Evolutionary conservation across 805 yeast genomes (phyloP), one percentile per base, ranked within the genome.

Genomic region (Spathaspora passalidarum): DNA sequence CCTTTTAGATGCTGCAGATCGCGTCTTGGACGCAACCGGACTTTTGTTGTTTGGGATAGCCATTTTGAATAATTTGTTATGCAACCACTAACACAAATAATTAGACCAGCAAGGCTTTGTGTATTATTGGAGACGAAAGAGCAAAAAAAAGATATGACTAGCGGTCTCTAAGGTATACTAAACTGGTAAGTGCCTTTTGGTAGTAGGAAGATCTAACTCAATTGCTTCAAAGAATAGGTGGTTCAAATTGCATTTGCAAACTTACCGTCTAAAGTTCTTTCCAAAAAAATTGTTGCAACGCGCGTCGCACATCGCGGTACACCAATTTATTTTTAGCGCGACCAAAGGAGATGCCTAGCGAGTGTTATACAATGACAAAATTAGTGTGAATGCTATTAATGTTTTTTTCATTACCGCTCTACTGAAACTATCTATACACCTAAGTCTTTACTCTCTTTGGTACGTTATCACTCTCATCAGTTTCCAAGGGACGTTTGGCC

Each of bases 381-480:
- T 7, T 22, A 22, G 9, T 7, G 25, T 7, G 9, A 22, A 22
- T 7, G 25, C 6, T 22, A 9, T 22, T 22, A 22, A 22, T 22
- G 9, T 22, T n/a, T n/a, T n/a, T n/a, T n/a, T n/a, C n/a, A n/a
- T n/a, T n/a, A n/a, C n/a, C n/a, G n/a, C n/a, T n/a, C n/a, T n/a
- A n/a, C n/a, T n/a, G n/a, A n/a, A n/a, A n/a, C n/a, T n/a, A n/a
- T 25, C 29, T 25, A 25, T n/a, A 25, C 13, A 25, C 9, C 29
- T 43, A 44, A 17, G 35, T 48, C 20, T 42, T 44, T 11, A 29
- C 32, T 17, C 29, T 47, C 13, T 42, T 35, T 23, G 35, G 42
- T 14, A 42, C 40, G 5, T 4, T 18, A 9, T 13, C n/a, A n/a
- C n/a, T 20, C n/a, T 16, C 35, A 21, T 32, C 48, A 13, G 36